A percentile compares a stretch with the other conserved stretches of the same genome.
Conservation (phyloP, 148 eudicot genomes). For the Silene uniflora region DNA sequence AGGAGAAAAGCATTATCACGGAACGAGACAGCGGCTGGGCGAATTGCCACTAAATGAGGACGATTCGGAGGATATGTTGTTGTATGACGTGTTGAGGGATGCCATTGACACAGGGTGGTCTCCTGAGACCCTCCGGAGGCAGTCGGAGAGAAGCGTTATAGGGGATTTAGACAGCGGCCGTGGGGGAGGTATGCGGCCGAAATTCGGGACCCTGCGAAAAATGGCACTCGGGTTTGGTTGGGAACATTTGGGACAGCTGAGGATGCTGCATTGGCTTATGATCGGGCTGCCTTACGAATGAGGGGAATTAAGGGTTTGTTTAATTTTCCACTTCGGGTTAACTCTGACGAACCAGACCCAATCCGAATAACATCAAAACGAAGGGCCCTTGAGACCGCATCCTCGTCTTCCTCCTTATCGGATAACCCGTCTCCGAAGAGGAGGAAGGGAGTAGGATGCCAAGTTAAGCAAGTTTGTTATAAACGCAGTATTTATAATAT, state of each 20-base stretch:
- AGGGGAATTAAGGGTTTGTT: slow-evolving; percentile 36
- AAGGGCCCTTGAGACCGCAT: neutral
- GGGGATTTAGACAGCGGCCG: slow-evolving; percentile 34
- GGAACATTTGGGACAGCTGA: slow-evolving; percentile 42
- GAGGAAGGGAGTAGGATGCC: slow-evolving; percentile 13
- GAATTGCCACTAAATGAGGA: slow-evolving; percentile 49
- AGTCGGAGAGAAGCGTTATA: neutral
- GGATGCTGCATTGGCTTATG: slow-evolving; percentile 51
- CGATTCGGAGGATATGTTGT: slow-evolving; percentile 52
- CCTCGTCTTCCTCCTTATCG: neutral
- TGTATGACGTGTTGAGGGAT: slow-evolving; percentile 44
- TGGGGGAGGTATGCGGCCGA: slow-evolving; percentile 53
- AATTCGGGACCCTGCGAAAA: slow-evolving; percentile 40
- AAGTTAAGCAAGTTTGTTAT: no score
- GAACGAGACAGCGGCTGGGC: slow-evolving; percentile 38
- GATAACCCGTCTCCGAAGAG: neutral
- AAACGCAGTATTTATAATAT: no score
- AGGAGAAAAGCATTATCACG: slow-evolving; percentile 1
- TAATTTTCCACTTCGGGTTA: slow-evolving; percentile 36
- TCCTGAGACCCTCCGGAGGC: slow-evolving; percentile 13
- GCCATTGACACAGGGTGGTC: slow-evolving; percentile 44
- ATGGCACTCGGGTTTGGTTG: slow-evolving; percentile 42
- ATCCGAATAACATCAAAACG: slow-evolving; percentile 4
- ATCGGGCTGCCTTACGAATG: slow-evolving; percentile 38
- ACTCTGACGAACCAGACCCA: neutral